Conservation (phyloP, 1,284 basidiomycete genomes). For the Sporisorium reilianum region DNA sequence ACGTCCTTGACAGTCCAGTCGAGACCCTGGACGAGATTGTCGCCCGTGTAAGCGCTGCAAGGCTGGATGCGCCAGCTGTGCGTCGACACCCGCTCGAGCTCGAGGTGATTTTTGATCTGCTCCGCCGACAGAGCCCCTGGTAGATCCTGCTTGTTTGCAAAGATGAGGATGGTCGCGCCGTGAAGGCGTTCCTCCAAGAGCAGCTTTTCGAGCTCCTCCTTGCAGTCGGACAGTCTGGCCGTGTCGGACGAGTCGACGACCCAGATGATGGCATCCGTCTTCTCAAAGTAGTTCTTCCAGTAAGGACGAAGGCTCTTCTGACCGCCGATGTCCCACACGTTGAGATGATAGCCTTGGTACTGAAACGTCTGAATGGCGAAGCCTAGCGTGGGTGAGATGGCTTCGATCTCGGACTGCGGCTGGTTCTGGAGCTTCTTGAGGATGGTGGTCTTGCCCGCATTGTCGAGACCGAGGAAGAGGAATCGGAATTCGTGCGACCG, state of each 20-base stretch:
- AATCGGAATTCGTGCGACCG: conserved; percentile 84
- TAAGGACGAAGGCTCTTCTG: conserved; percentile 95
- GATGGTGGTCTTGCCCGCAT: conserved; percentile 98
- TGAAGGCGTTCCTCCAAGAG: conserved; percentile 92
- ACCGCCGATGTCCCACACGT: conserved; percentile 89
- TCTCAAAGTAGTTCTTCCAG: conserved; percentile 99
- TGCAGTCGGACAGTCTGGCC: conserved; percentile 88
- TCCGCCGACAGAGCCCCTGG: conserved; percentile 83
- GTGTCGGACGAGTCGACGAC: conserved; percentile 95
- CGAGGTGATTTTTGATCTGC: conserved; percentile 77
- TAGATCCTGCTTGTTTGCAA: conserved; percentile 99
- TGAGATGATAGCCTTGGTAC: conserved; percentile 78
- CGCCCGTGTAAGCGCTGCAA: conserved; percentile 90
- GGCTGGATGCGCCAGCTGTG: conserved; percentile 91
- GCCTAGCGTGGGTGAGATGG: conserved; percentile 86
- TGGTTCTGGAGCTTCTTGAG: conserved; percentile 92
- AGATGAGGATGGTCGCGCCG: conserved; percentile 92
- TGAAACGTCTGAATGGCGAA: conserved; percentile 98
- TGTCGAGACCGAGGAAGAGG: conserved; percentile 98
- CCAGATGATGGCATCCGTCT: conserved; percentile 98
- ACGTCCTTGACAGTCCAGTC: conserved; percentile 96
- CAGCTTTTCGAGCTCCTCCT: conserved; percentile 84
- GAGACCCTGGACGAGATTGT: conserved; percentile 84
- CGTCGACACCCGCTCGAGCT: conserved; percentile 74
- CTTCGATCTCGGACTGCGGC: conserved; percentile 77